Base-by-base conservation (phyloP, 75 land plant genomes). In the Ceratopteris richardii region DNA sequence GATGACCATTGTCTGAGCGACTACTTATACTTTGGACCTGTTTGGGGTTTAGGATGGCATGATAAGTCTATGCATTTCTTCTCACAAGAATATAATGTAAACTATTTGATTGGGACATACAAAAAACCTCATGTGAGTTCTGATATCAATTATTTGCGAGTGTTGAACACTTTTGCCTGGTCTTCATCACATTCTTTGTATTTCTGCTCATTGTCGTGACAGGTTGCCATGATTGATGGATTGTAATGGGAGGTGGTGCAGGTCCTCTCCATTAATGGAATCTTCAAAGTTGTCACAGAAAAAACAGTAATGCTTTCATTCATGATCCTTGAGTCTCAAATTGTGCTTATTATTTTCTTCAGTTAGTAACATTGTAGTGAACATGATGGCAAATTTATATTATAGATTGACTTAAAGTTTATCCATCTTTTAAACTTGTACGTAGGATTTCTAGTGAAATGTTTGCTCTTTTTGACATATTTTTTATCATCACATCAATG, bases 161-260 rank as follows among this genome's bases (percentile, higher is more conserved):
- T n/a, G n/a, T n/a, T n/a, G n/a, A n/a, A n/a, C n/a, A 40, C 14
- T 40, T 14, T 40, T 40, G 9, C 42, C 42, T 9, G 12, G 14
- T 9, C 9, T 14, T 40, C 42, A 40, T 40, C 42, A 40, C 14
- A 14, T 9, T 40, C 9, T 40, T 40, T 40, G 42, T 14, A 9
- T 40, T 40, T n/a, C n/a, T n/a, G n/a, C n/a, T 58, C 57, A 42
- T 29, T 14, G 9, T 64, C 73, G 31, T 3, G 37, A 33, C 62
- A 88, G 98, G 91, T 89, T 52, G 85, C 96, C 29, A 52, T 94
- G 57, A 77, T 93, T 26, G 63, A 89, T 83, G 98, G 98, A 77
- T 94, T 62, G 82, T 79, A 10, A 94, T 94, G 98, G 98, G 98
- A 65, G 98, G 96, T 24, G 98, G 98, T 7, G 83, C 72, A 51